Percentiles rank a stretch among this genome's conserved stretches.
Conservation (phyloP, 495 filamentous ascomycete genomes). For the Lindgomyces ingoldianus region DNA sequence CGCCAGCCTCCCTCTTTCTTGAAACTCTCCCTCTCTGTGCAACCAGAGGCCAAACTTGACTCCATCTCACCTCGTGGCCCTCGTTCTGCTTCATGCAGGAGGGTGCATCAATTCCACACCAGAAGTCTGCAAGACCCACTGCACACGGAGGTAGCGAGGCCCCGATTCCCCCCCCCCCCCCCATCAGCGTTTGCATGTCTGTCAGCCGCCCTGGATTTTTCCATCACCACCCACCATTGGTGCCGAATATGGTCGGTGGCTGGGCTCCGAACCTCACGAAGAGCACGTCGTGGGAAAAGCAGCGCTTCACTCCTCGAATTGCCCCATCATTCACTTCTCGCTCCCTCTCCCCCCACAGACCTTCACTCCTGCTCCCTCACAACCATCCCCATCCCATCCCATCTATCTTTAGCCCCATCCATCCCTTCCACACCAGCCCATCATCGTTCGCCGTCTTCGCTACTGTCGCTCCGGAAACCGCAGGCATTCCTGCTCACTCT, state of each 20-base stretch:
- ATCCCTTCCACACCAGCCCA: too few species aligned
- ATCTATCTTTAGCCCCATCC: too few species aligned
- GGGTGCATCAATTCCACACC: not conserved
- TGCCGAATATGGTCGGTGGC: too few species aligned
- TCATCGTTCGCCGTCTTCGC: too few species aligned
- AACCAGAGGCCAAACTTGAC: not conserved
- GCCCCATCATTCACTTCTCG: not conserved
- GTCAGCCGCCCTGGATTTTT: not conserved
- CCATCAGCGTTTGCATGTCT: not conserved
- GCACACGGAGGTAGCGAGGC: not conserved
- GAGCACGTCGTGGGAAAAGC: too few species aligned
- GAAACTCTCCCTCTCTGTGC: not conserved
- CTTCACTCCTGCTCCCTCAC: too few species aligned
- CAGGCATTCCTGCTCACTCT: too few species aligned
- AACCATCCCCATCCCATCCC: too few species aligned
- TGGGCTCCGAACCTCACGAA: too few species aligned
- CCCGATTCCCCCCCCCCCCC: too few species aligned
- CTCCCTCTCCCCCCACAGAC: not conserved
- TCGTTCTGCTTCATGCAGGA: not conserved
- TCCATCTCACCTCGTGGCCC: not conserved
- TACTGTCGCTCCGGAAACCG: too few species aligned
- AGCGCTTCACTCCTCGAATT: not conserved
- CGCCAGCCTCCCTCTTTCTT: not conserved
- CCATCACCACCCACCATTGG: too few species aligned
- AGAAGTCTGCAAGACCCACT: not conserved